Conservation (phyloP, 78 protist genomes). For the Dictyostelium firmibasis region DNA sequence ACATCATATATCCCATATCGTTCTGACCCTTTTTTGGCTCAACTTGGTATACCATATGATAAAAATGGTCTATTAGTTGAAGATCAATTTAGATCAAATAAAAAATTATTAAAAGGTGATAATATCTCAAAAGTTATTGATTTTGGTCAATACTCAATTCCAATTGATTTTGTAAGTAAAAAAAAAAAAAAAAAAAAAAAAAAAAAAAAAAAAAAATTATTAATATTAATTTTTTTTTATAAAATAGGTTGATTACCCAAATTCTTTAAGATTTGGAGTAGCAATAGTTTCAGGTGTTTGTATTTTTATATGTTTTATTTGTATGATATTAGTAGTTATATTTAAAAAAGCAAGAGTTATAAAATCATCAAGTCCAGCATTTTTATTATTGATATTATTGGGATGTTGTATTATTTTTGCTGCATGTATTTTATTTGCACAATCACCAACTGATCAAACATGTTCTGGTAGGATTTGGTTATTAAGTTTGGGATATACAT, state of each 20-base stretch:
- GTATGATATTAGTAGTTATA: neutral
- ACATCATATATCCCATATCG: neutral
- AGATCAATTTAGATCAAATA: neutral
- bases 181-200: neutral
- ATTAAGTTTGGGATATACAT: slow-evolving; percentile 22
- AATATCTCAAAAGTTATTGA: neutral
- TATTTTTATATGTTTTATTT: neutral
- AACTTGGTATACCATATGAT: neutral
- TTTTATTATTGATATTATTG: slow-evolving; percentile 2
- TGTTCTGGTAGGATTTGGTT: slow-evolving; percentile 32
- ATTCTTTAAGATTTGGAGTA: slow-evolving; percentile 15
- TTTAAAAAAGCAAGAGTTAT: slow-evolving; percentile 13
- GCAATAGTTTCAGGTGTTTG: neutral
- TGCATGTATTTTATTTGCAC: slow-evolving; percentile 18
- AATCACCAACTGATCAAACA: neutral
- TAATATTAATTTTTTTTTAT: neutral
- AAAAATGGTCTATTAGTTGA: neutral
- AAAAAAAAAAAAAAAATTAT: neutral
- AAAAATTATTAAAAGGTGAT: neutral
- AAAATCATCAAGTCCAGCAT: slow-evolving; percentile 42
- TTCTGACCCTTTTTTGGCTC: neutral
- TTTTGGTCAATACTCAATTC: slow-evolving; percentile 18
- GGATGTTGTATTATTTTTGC: slow-evolving; percentile 17
- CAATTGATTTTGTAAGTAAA: slow-evolving; percentile 27
- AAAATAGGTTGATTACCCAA: neutral